phyloP scores from a whole-genome alignment of 164 flowering plant genomes.

The Pachysandra terminalis region DNA sequence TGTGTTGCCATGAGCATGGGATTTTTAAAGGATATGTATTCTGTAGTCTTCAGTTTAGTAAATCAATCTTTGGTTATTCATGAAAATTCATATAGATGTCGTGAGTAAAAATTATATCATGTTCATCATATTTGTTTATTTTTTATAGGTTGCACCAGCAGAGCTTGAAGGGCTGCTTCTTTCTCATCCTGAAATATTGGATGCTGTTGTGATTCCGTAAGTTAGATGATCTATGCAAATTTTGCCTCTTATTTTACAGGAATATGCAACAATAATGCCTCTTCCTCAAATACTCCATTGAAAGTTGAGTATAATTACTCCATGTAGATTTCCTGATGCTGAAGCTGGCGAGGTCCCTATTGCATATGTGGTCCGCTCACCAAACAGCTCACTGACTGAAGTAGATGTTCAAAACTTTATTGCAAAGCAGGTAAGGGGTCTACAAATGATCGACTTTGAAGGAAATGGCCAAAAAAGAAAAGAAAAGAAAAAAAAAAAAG shows the following conservation, averaged over 20 bases:
- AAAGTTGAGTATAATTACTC: no score
- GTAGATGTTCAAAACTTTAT: constrained; percentile 60
- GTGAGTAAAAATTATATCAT: no score
- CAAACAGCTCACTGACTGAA: constrained; percentile 66
- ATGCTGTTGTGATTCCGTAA: constrained; percentile 97
- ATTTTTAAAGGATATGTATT: background rate
- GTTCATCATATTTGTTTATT: background rate
- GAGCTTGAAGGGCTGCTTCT: constrained; percentile 87
- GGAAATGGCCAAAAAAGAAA: no score
- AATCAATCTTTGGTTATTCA: no score
- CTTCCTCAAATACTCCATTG: no score
- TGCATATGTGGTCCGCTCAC: constrained; percentile 71
- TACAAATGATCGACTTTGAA: no score
- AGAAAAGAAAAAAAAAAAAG: no score
- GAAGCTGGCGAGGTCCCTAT: constrained; percentile 90
- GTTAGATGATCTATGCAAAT: constrained; percentile 14
- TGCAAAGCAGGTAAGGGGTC: constrained; percentile 58
- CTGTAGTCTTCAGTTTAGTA: no score
- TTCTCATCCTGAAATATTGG: constrained; percentile 83
- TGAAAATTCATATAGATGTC: no score
- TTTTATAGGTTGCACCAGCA: constrained; percentile 82
- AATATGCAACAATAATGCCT: no score
- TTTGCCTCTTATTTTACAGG: background rate
- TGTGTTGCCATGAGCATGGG: background rate
- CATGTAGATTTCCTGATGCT: constrained; percentile 62